Conservation (phyloP, 2,329 filamentous ascomycete species). For the Neodidymelliopsis sp. region DNA sequence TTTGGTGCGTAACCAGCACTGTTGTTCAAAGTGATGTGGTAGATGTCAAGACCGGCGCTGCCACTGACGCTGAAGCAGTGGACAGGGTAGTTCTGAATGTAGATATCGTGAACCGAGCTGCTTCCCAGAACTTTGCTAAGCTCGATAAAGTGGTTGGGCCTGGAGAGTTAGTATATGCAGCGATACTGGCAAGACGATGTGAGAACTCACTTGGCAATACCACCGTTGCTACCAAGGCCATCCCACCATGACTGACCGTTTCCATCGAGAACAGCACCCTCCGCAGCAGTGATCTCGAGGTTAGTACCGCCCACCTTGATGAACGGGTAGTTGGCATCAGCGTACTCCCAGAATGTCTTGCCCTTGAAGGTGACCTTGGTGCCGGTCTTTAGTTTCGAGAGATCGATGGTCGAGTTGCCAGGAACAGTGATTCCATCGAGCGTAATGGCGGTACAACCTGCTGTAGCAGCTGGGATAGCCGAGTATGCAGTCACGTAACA, state of each 20-base stretch:
- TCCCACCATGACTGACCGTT: slow-evolving; percentile 57
- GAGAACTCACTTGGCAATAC: slow-evolving; percentile 49
- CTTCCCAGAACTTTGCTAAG: slow-evolving; percentile 62
- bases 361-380: slow-evolving; percentile 69
- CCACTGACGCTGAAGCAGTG: slow-evolving; percentile 59
- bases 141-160: slow-evolving; percentile 19
- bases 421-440: slow-evolving; percentile 64
- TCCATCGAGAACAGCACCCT: slow-evolving; percentile 62
- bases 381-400: slow-evolving; percentile 62
- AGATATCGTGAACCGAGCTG: slow-evolving; percentile 60
- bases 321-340: slow-evolving; percentile 58
- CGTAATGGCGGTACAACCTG: slow-evolving; percentile 62
- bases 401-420: slow-evolving; percentile 64
- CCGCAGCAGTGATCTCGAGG: slow-evolving; percentile 66
- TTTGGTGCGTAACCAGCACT: slow-evolving; percentile 58
- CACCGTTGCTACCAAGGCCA: slow-evolving; percentile 56
- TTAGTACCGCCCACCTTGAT: slow-evolving; percentile 66
- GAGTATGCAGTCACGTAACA: slow-evolving; percentile 34
- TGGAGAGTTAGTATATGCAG: slow-evolving; percentile 7
- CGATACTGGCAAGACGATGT: not conserved
- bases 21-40: slow-evolving; percentile 65
- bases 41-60: slow-evolving; percentile 54
- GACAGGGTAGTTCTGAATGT: slow-evolving; percentile 63
- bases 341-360: slow-evolving; percentile 56
- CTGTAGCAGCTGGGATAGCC: slow-evolving; percentile 17